Base-by-base conservation (phyloP, 2,329 filamentous ascomycete genomes). In the Colletotrichum sp. region DNA sequence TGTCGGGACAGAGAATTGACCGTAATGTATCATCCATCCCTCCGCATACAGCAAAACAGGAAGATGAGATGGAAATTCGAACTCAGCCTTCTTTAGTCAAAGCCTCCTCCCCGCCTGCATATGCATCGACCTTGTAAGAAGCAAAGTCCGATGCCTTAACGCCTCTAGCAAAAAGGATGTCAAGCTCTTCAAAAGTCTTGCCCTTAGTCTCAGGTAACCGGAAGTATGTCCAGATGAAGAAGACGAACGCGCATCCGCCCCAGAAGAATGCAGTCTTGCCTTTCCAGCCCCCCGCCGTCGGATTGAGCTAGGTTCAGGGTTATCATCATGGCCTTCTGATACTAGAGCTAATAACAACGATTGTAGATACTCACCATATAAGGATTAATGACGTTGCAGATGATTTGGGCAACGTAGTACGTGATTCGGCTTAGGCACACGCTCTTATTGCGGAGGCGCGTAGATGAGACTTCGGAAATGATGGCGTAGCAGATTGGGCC, bases 401-500 rank as follows among this genome's bases (percentile, higher is more conserved):
- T 57, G 2, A 57, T 57, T 8, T 57, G 52, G 10, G 52, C 52
- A 0, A 57, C 26, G 24, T 57, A 57, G 1, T 57, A 57, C 7
- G 52, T 28, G 52, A 57, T 57, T 14, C 52, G 24, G 52, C 52
- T 28, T 4, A 57, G 52, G 6, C 52, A 57, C 7, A 57, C 52
- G 26, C 21, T 57, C 52, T 57, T 57, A 2, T 57, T 57, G 24
- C 52, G 52, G 18, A 57, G 52, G 24, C 52, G 52, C 26, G 52
- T 57, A 4, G 52, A 57, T 28, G 52, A 57, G 5, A 57, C 52
- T 28, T 57, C 52, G 7, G 72, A 76, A 26, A 78, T 78, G 55
- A 88, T 82, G 7, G 84, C 82, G 77, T 87, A 88, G 8, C 84
- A 83, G 12, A 87, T 82, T 2, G 87, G 86, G 1, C 87, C 88